Evolutionary conservation across 495 filamentous ascomycete species (phyloP), one percentile per base, ranked within the genome.

Genomic region (Penicillium ochrochloron): DNA sequence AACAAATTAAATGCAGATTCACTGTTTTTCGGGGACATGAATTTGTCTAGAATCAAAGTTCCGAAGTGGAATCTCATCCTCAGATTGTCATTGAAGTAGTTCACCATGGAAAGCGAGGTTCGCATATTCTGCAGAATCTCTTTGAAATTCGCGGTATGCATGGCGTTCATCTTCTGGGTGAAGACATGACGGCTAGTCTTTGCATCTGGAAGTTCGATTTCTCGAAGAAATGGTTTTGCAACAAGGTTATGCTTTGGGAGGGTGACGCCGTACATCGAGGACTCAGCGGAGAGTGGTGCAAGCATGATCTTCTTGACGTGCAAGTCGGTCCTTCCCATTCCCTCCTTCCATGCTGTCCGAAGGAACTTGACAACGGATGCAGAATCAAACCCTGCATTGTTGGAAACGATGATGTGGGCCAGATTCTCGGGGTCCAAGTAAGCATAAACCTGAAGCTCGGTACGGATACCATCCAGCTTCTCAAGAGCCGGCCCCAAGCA

Each of bases 11-110:
- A 21, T 9, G 68, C 64, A 0, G 44, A 9, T 35, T 75, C 74
- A 14, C 64, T 75, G 23, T 75, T 73, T 14, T 73, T 73, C 41
- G 79, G 73, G 34, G 59, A 50, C 17, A 72, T 74, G 37, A 82
- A 89, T 15, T 73, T 65, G 10, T 74, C 72, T 15, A 91, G 73
- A 9, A 81, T 65, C 31, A 86, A 78, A 0, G 77, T 74, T 0
- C 89, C 89, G 48, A 91, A 82, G 35, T 82, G 76, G 4, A 89
- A 78, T 23, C 84, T 79, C 82, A 92, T 80, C 2, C 77, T 75
- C 37, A 87, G 68, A 35, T 79, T 70, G 17, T 76, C 78, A 57
- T 75, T 70, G 42, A 74, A 73, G 27, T 69, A 74, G 4, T 69
- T 64, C n/a, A 83, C 60, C 6, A 68, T 61, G 9, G 52, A 57